A percentile compares a stretch with the other conserved stretches of the same genome.
phyloP scores from a whole-genome alignment of 1,284 basidiomycete species.

The Xerocomus nothofagi region DNA sequence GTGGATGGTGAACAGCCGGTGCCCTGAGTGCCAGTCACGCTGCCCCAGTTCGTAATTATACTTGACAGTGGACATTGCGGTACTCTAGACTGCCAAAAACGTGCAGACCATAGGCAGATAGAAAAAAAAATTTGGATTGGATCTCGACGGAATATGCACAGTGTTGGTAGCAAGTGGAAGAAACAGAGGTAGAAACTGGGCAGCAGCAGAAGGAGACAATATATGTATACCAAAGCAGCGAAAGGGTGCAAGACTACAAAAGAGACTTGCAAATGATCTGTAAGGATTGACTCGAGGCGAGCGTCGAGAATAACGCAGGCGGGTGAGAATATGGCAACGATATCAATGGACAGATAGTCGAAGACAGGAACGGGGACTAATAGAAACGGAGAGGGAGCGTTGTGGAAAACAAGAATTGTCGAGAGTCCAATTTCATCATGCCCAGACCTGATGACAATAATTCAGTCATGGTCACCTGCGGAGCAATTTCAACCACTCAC shows the following conservation, averaged over 20 bases:
- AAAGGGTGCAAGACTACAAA: conserved; percentile 27
- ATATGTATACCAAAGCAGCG: conserved; percentile 43
- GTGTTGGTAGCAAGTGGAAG: conserved; percentile 25
- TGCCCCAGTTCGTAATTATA: conserved; percentile 13
- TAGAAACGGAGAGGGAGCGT: conserved; percentile 25
- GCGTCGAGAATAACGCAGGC: conserved; percentile 42
- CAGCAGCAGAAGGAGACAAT: conserved; percentile 33
- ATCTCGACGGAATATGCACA: conserved; percentile 37
- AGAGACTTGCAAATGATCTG: conserved; percentile 39
- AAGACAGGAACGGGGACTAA: conserved; percentile 28
- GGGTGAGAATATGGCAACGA: conserved; percentile 50
- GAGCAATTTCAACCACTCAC: conserved; percentile 47
- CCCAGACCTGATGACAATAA: conserved; percentile 51
- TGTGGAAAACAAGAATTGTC: conserved; percentile 26
- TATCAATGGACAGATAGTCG: conserved; percentile 43
- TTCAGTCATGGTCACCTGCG: conserved; percentile 12
- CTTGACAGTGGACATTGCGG: background rate
- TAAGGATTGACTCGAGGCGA: conserved; percentile 64
- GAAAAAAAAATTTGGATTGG: conserved; percentile 24
- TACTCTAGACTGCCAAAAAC: conserved; percentile 1
- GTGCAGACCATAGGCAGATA: conserved; percentile 1
- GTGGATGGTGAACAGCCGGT: conserved; percentile 1
- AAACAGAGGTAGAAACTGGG: conserved; percentile 28
- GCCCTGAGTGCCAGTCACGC: too few relatives aligned
- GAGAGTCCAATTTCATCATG: conserved; percentile 42